Evolutionary conservation across 139 green algal genomes (phyloP), one percentile per base, ranked within the genome.

Genomic region (Closterium sp.): DNA sequence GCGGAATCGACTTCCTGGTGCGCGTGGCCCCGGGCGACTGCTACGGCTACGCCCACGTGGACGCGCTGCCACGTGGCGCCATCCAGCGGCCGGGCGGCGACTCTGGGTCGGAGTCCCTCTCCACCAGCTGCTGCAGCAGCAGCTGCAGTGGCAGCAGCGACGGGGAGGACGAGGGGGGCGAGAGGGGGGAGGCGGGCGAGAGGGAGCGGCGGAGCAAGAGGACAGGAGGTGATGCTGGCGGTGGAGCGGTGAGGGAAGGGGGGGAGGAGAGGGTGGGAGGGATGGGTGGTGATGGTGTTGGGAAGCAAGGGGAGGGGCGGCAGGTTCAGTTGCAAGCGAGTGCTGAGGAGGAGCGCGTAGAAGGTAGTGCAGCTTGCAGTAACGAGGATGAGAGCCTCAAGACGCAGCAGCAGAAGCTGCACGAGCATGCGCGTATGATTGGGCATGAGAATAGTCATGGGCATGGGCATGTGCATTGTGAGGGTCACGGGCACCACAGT

Each of bases 1-100:
- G 85, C 16, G 90, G 90, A 31, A 90, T 93, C n/a, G 90, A 93
- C 90, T 90, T 93, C 35, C 90, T 93, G 16, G 85, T 36, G n/a
- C 84, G 90, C 25, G 28, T 69, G 21, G 90, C 90, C 4, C n/a
- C 28, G 19, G 85, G 90, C 38, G 90, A 93, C 36, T 86, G 84
- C 84, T 93, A 91, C 34, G 90, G 90, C 2, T 93, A 33, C 25
- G n/a, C 89, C 34, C 21, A 90, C 33, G 76, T 31, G 31, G 85
- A 55, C 89, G 55, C 76, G 21, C 64, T 34, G 55, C 84, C 76
- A n/a, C n/a, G 69, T 23, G 89, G 89, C 30, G 43, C n/a, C 36
- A 89, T 89, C 6, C 89, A 92, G 64, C 30, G 81, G 89, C 89
- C 89, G 3, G 43, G 43, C 43, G 43, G 43, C 43, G 43, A 33